Evolutionary conservation across 495 filamentous ascomycete genomes (phyloP).

Genomic region (Penicillium manginii): DNA sequence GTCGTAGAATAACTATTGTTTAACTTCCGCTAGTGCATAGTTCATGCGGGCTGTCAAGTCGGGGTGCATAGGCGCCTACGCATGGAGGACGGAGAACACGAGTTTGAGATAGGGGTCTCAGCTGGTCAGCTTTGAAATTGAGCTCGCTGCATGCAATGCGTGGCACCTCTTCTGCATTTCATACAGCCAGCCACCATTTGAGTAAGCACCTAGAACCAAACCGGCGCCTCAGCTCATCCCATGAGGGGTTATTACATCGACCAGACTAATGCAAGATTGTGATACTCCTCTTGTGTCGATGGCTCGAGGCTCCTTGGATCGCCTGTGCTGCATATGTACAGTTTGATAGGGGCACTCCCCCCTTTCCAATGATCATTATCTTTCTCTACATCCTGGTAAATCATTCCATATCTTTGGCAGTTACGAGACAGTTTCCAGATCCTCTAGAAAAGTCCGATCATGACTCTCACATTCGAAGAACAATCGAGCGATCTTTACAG

Average conservation of each 20-base stretch:
- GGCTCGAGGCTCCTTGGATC: no score
- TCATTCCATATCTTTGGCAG: background rate
- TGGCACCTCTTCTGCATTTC: background rate
- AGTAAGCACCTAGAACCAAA: background rate
- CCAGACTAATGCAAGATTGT: no score
- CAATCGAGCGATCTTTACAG: slow-evolving; percentile 7
- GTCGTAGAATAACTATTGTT: background rate
- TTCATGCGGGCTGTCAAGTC: background rate
- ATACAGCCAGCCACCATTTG: background rate
- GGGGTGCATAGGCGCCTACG: background rate
- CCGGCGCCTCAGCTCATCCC: background rate
- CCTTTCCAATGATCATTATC: no score
- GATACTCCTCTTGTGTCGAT: no score
- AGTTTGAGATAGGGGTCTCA: background rate
- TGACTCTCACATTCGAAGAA: background rate
- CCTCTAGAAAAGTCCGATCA: background rate
- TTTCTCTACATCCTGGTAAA: no score
- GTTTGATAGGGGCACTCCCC: no score
- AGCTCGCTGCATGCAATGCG: background rate
- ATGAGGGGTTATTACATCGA: no score
- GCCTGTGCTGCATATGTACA: no score
- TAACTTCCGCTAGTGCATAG: background rate
- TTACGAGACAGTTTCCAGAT: background rate
- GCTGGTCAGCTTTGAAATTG: background rate
- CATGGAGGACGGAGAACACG: background rate